phyloP scores from a whole-genome alignment of 352 stramenopile genomes.

The Thalassiosira hispida region DNA sequence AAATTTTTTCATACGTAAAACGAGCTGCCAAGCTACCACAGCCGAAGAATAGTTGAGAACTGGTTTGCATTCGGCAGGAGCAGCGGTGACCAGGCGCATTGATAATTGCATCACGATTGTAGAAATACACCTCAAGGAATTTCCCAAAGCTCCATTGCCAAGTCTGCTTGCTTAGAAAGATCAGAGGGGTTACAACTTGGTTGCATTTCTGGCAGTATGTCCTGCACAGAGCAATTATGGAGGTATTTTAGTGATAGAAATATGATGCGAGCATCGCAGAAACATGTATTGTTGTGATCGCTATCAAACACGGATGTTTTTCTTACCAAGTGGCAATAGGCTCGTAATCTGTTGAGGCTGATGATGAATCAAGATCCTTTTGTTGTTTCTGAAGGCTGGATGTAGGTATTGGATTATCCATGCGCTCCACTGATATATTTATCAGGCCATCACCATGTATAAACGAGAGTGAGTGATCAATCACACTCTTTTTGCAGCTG shows the following conservation, averaged over 20 bases:
- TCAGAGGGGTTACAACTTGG: constrained; percentile 91
- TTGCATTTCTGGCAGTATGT: constrained; percentile 96
- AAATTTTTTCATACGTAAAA: constrained; percentile 86
- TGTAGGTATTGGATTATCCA: constrained; percentile 79
- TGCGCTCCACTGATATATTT: constrained; percentile 84
- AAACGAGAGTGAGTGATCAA: constrained; percentile 86
- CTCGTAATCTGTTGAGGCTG: constrained; percentile 50
- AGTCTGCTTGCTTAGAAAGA: constrained; percentile 91
- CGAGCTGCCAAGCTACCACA: constrained; percentile 83
- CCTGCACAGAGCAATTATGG: too few relatives aligned
- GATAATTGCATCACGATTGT: constrained; percentile 85
- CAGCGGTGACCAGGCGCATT: constrained; percentile 75
- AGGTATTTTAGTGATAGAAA: too few relatives aligned
- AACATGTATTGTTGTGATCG: too few relatives aligned
- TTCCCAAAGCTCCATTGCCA: constrained; percentile 98
- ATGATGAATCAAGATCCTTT: constrained; percentile 42
- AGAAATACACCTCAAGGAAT: constrained; percentile 96
- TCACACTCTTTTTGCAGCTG: constrained; percentile 85
- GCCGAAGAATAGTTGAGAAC: constrained; percentile 86
- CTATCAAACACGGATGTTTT: too few relatives aligned
- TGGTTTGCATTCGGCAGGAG: constrained; percentile 75
- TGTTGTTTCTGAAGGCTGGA: constrained; percentile 51
- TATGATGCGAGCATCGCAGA: too few relatives aligned
- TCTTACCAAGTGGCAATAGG: constrained; percentile 95
- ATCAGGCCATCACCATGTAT: constrained; percentile 86